Conservation (phyloP, 1,284 basidiomycete genomes). For the Irpex lacteus region DNA sequence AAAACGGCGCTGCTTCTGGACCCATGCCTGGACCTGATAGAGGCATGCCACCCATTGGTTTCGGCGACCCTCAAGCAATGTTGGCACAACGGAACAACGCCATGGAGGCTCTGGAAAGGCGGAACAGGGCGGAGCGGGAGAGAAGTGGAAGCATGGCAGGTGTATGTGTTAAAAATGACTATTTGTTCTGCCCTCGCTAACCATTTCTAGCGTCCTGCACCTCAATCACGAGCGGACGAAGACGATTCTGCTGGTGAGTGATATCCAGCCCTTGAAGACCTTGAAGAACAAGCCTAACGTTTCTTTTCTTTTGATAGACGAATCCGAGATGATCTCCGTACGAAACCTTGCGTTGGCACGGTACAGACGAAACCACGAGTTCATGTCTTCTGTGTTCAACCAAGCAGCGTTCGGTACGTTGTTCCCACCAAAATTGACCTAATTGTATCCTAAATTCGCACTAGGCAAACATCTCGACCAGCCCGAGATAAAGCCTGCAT, state of each 20-base stretch:
- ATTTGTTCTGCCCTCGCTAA: too few relatives aligned
- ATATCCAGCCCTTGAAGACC: not conserved
- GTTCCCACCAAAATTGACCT: not conserved
- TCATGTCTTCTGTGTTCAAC: slow-evolving; percentile 78
- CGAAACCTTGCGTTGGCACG: slow-evolving; percentile 67
- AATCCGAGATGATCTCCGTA: slow-evolving; percentile 67
- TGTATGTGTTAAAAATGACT: too few relatives aligned
- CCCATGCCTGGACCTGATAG: slow-evolving; percentile 8
- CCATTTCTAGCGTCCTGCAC: slow-evolving; percentile 13
- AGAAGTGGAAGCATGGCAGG: slow-evolving; percentile 31
- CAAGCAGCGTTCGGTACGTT: slow-evolving; percentile 62
- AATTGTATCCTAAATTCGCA: slow-evolving; percentile 5
- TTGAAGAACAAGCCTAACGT: not conserved
- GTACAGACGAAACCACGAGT: slow-evolving; percentile 76
- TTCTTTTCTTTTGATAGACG: slow-evolving; percentile 41
- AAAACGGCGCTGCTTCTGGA: slow-evolving; percentile 19
- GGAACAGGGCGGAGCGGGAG: slow-evolving; percentile 41
- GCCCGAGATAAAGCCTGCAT: slow-evolving; percentile 40
- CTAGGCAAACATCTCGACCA: slow-evolving; percentile 44
- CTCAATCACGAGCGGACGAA: slow-evolving; percentile 51
- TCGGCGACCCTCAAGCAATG: slow-evolving; percentile 53
- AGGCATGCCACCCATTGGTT: slow-evolving; percentile 11
- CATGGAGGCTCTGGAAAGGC: slow-evolving; percentile 65
- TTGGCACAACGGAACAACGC: slow-evolving; percentile 66
- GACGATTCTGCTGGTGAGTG: slow-evolving; percentile 66